phyloP scores from a whole-genome alignment of 2,329 filamentous ascomycete species.

The Colletotrichum kahawae region DNA sequence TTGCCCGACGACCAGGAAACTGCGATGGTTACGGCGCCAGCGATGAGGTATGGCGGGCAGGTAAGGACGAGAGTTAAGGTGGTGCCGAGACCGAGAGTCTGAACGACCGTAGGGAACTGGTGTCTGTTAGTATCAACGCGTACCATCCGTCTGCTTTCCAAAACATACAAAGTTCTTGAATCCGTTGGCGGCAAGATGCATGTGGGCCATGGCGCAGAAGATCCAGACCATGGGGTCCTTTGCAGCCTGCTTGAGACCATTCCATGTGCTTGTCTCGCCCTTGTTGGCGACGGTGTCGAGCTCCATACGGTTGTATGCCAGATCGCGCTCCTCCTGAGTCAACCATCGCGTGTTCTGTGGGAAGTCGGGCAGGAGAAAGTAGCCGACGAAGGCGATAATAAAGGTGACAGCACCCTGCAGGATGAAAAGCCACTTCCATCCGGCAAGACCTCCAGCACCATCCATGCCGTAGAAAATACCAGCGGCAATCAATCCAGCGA shows the following conservation, averaged over 20 bases:
- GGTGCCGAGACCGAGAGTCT: conserved; percentile 49
- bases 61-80: conserved; percentile 56
- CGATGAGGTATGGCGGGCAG: conserved; percentile 35
- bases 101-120: conserved; percentile 45
- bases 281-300: conserved; percentile 29
- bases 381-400: conserved; percentile 19
- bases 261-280: conserved; percentile 25
- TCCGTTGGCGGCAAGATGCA: conserved; percentile 52
- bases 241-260: conserved; percentile 38
- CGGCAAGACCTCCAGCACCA: conserved; percentile 35
- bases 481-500: conserved; percentile 68
- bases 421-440: conserved; percentile 50
- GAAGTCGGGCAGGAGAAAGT: conserved; percentile 26
- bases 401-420: conserved; percentile 44
- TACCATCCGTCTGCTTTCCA: fast-evolving
- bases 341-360: conserved; percentile 27
- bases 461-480: conserved; percentile 66
- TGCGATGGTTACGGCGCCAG: conserved; percentile 30
- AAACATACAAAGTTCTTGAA: conserved; percentile 43
- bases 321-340: conserved; percentile 25
- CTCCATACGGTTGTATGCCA: conserved; percentile 26
- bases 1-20: conserved; percentile 38
- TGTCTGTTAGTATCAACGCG: neutral
- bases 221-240: conserved; percentile 49
- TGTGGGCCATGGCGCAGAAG: conserved; percentile 53